A percentile compares a stretch with the other conserved stretches of the same genome.
Evolutionary conservation across 2,329 filamentous ascomycete species (phyloP).

Genomic region (Xylariaceae sp.): DNA sequence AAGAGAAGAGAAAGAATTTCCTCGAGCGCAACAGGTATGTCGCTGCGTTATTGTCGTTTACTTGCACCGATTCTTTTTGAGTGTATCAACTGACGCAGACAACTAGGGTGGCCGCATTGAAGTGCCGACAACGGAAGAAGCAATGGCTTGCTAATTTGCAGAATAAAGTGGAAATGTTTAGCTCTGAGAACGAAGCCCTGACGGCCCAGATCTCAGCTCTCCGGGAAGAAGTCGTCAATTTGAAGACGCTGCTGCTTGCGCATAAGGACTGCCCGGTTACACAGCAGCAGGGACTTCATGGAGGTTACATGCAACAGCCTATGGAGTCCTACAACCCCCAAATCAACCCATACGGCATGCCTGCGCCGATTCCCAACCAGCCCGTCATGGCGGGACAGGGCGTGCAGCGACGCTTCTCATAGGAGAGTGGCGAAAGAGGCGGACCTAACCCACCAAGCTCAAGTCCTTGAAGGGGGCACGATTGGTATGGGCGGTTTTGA

Average conservation of each 20-base stretch:
- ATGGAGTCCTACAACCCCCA: conserved; percentile 51
- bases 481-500: conserved; percentile 1
- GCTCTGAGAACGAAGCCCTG: conserved; percentile 82
- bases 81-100: not conserved
- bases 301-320: conserved; percentile 50
- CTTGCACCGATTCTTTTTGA: not conserved
- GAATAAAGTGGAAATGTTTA: conserved; percentile 88
- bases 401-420: conserved; percentile 54
- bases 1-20: conserved; percentile 98
- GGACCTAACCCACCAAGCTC: no score
- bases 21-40: conserved; percentile 85
- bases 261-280: conserved; percentile 96
- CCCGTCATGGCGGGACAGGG: conserved; percentile 52
- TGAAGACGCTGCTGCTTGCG: conserved; percentile 86
- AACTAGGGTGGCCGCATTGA: conserved; percentile 84
- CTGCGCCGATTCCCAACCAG: conserved; percentile 46
- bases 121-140: conserved; percentile 97
- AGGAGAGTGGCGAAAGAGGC: conserved; percentile 25
- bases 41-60: conserved; percentile 28
- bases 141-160: conserved; percentile 96
- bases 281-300: conserved; percentile 71
- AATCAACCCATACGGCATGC: conserved; percentile 57
- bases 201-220: conserved; percentile 77
- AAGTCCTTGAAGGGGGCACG: no score
- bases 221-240: conserved; percentile 86